These are phyloP conservation scores for Mollisiaceae sp. DNA, from an alignment of 2,329 filamentous ascomycete genomes.

Conservation along the genomic window DNA sequence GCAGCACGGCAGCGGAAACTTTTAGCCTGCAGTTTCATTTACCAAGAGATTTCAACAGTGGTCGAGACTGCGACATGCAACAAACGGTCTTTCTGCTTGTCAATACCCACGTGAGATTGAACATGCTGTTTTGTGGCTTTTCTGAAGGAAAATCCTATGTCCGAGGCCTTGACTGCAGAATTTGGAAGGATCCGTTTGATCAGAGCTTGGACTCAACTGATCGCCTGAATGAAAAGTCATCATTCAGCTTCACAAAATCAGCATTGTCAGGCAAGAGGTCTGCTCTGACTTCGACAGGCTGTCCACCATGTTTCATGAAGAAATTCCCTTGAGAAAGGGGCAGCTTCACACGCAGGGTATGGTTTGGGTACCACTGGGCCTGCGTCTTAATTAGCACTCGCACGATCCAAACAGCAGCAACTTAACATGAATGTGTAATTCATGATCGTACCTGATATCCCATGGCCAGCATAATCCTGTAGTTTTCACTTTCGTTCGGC, in stretches of 20 bases:
- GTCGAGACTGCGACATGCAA: conserved; percentile 29
- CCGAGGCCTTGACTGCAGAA: not conserved
- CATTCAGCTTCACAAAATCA: conserved; percentile 37
- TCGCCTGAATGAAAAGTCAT: conserved; percentile 34
- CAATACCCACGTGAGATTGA: conserved; percentile 8
- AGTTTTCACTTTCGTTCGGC: conserved; percentile 57
- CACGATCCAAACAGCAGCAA: not conserved
- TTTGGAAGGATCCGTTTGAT: not conserved
- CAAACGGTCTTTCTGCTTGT: conserved; percentile 16
- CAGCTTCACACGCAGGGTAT: conserved; percentile 37
- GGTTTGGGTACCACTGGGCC: conserved; percentile 41
- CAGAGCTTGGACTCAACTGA: conserved; percentile 11
- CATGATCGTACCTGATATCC: conserved; percentile 34
- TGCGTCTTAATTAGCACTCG: conserved; percentile 12
- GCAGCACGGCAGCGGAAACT: conserved; percentile 10
- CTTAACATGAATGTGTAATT: not conserved
- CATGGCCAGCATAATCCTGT: conserved; percentile 64
- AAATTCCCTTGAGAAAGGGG: conserved; percentile 38
- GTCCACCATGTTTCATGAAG: conserved; percentile 37
- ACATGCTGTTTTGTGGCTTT: conserved; percentile 4
- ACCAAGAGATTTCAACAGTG: conserved; percentile 24
- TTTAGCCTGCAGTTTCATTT: conserved; percentile 25
- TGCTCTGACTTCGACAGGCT: conserved; percentile 39
- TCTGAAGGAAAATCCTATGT: conserved; percentile 2
- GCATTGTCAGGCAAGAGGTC: conserved; percentile 35